These are phyloP conservation scores for Candida anglica DNA, from an alignment of 805 yeast species.

Conservation along the genomic window DNA sequence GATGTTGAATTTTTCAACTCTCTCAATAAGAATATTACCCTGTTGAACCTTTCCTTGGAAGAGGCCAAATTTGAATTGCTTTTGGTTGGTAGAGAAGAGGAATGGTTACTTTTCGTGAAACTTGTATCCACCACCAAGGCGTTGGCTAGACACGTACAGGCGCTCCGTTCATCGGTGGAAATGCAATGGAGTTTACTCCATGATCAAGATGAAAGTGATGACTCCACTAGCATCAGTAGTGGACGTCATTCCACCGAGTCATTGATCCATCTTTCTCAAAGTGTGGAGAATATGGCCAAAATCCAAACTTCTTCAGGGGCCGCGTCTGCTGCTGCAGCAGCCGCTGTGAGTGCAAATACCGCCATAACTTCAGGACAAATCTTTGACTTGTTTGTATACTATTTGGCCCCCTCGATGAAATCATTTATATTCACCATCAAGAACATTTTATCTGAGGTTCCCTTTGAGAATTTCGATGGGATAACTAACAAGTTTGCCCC, in stretches of 20 bases:
- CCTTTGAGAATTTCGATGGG: slow-evolving; percentile 40
- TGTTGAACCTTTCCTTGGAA: slow-evolving; percentile 39
- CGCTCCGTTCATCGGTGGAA: slow-evolving; percentile 63
- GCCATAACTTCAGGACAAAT: slow-evolving; percentile 40
- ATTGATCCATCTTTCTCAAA: slow-evolving; percentile 13
- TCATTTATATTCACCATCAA: slow-evolving; percentile 62
- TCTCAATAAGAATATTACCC: slow-evolving; percentile 37
- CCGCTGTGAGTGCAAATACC: slow-evolving; percentile 16
- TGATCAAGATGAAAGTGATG: slow-evolving; percentile 9
- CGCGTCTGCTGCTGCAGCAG: slow-evolving; percentile 20
- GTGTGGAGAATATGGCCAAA: slow-evolving; percentile 25
- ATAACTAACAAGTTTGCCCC: slow-evolving; percentile 29
- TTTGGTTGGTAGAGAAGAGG: slow-evolving; percentile 50
- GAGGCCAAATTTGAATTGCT: slow-evolving; percentile 64
- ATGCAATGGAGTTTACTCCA: slow-evolving; percentile 58
- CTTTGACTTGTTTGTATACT: slow-evolving; percentile 61
- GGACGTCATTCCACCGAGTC: background rate
- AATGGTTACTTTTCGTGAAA: slow-evolving; percentile 41
- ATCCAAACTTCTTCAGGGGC: slow-evolving; percentile 15
- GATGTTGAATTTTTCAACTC: slow-evolving; percentile 33
- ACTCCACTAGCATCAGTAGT: slow-evolving; percentile 1
- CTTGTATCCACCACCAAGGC: slow-evolving; percentile 51
- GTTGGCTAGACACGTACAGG: slow-evolving; percentile 57
- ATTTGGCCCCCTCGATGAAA: slow-evolving; percentile 70
- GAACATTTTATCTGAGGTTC: slow-evolving; percentile 55